Evolutionary conservation across 106 monocot genomes (phyloP).

Genomic region (Gastrodia elata): DNA sequence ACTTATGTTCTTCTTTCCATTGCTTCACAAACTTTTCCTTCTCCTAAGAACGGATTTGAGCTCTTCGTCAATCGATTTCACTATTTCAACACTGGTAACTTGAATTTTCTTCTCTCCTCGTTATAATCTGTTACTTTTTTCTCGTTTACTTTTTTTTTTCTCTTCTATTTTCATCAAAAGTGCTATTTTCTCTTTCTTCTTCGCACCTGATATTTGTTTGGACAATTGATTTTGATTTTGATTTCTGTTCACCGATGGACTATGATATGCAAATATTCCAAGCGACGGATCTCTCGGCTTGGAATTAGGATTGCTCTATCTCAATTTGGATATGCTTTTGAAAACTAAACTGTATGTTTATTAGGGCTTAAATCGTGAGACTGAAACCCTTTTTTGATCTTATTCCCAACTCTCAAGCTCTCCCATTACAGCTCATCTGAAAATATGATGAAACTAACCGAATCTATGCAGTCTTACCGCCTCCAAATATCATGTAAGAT

Average conservation of each 20-base stretch:
- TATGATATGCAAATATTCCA: no score
- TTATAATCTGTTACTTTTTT: neutral
- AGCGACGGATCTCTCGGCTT: no score
- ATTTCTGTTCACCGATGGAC: neutral
- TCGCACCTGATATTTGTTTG: neutral
- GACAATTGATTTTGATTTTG: neutral
- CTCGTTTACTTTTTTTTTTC: neutral
- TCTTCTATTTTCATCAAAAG: neutral
- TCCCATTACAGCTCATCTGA: neutral
- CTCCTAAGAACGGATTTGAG: neutral
- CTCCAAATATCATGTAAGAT: neutral
- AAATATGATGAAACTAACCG: neutral
- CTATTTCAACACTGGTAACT: neutral
- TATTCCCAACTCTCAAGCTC: no score
- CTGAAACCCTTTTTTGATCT: neutral
- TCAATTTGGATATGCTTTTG: neutral
- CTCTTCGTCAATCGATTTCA: constrained; percentile 2
- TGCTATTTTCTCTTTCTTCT: neutral
- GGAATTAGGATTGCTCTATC: neutral
- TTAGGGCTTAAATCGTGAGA: neutral
- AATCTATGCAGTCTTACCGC: neutral
- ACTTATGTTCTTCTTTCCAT: neutral
- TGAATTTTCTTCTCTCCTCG: neutral
- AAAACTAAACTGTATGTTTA: neutral
- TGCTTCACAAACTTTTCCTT: neutral